A percentile compares a stretch with the other conserved stretches of the same genome.
Conservation (phyloP, 352 stramenopile species). For the Phytophthora melonis region DNA sequence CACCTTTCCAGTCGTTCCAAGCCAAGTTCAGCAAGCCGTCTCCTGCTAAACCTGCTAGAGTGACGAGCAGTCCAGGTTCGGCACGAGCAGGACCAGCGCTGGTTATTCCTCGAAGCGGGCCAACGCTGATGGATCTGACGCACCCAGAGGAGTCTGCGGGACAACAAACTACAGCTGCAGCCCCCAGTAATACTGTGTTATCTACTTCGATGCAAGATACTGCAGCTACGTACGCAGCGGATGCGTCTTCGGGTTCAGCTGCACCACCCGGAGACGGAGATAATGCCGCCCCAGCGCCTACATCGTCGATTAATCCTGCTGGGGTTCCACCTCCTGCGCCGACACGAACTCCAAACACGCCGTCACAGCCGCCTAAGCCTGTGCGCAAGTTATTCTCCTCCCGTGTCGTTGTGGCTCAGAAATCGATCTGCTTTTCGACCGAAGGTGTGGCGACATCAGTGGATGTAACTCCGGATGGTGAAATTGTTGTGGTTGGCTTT, state of each 20-base stretch:
- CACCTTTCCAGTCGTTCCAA: constrained; percentile 85
- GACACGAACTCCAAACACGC: constrained; percentile 9
- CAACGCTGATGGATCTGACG: constrained; percentile 44
- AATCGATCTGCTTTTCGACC: constrained; percentile 85
- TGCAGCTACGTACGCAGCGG: background rate
- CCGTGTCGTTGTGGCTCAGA: constrained; percentile 55
- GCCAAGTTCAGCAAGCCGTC: constrained; percentile 61
- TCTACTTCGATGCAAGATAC: background rate
- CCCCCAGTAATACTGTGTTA: background rate
- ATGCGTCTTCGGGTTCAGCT: background rate
- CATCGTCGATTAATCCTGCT: background rate
- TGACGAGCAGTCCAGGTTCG: constrained; percentile 18
- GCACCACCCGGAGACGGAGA: background rate
- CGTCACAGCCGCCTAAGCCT: constrained; percentile 45
- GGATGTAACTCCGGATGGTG: constrained; percentile 79
- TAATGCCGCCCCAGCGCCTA: constrained; percentile 5
- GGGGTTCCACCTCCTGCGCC: background rate
- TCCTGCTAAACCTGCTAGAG: constrained; percentile 18
- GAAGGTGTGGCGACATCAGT: constrained; percentile 78
- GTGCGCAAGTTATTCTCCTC: constrained; percentile 62
- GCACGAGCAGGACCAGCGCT: constrained; percentile 2
- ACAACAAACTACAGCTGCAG: background rate
- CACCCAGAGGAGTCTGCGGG: constrained; percentile 15
- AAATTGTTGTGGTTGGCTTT: constrained; percentile 87
- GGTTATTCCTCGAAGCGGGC: constrained; percentile 36